Evolutionary conservation across 2,329 filamentous ascomycete species (phyloP).

Genomic region (Xylaria sp.): DNA sequence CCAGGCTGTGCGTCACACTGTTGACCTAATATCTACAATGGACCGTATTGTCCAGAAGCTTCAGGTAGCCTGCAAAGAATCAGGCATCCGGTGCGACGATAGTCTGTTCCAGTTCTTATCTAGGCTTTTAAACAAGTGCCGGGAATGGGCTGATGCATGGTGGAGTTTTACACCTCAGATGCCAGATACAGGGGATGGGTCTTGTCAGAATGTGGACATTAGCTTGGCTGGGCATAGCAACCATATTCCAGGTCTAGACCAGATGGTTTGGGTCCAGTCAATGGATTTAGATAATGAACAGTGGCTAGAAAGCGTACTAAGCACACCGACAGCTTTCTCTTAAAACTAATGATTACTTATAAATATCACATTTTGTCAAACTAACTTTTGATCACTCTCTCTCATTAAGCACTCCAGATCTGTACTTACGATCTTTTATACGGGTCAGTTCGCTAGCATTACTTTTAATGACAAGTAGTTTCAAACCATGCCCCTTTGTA

Average conservation of each 20-base stretch:
- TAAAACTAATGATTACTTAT: neutral
- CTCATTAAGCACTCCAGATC: neutral
- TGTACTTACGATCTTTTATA: neutral
- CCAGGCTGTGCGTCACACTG: conserved; percentile 48
- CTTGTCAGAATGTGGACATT: conserved; percentile 3
- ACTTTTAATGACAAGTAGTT: neutral
- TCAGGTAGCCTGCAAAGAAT: conserved; percentile 44
- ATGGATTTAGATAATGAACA: conserved; percentile 25
- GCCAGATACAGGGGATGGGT: neutral
- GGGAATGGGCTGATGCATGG: conserved; percentile 14
- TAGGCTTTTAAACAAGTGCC: conserved; percentile 18
- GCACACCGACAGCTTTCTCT: neutral
- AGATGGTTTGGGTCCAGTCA: conserved; percentile 24
- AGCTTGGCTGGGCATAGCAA: neutral
- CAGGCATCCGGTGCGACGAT: conserved; percentile 47
- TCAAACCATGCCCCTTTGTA: no score
- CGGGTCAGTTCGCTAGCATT: neutral
- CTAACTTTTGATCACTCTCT: no score
- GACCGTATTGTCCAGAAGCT: conserved; percentile 48
- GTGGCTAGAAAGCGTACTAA: conserved; percentile 25
- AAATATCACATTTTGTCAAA: neutral
- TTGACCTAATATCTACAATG: conserved; percentile 48
- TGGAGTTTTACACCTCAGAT: conserved; percentile 3
- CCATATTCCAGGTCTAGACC: conserved; percentile 7
- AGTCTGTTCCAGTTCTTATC: conserved; percentile 33